phyloP scores from a whole-genome alignment of 2,329 filamentous ascomycete genomes.

The Aureobasidium sp. region DNA sequence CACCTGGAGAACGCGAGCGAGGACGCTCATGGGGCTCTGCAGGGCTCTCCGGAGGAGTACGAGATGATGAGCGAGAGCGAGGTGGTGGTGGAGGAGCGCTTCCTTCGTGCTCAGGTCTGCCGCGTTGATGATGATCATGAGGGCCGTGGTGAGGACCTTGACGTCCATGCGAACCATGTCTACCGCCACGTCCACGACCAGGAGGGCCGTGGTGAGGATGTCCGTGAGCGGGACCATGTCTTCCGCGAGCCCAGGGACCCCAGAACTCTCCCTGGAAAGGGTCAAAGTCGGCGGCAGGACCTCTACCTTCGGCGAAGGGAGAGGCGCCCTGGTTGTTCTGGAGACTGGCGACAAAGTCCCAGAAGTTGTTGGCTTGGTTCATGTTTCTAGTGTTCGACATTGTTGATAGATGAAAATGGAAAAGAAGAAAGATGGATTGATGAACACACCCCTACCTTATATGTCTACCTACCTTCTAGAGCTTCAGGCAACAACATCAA shows the following conservation, averaged over 20 bases:
- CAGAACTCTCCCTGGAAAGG: slow-evolving; percentile 23
- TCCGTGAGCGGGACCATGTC: not conserved
- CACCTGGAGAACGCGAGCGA: not conserved
- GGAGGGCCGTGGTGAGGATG: slow-evolving; percentile 8
- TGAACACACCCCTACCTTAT: slow-evolving; percentile 3
- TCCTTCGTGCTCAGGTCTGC: not conserved
- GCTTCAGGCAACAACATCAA: slow-evolving; percentile 11
- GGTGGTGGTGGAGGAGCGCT: slow-evolving; percentile 18
- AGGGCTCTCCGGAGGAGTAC: slow-evolving; percentile 23
- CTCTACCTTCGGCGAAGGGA: slow-evolving; percentile 19
- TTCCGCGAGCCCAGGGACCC: slow-evolving; percentile 25
- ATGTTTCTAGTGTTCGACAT: slow-evolving; percentile 19
- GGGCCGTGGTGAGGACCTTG: slow-evolving; percentile 1
- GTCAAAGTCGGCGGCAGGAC: slow-evolving; percentile 14
- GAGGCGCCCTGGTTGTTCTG: slow-evolving; percentile 22
- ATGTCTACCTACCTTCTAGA: slow-evolving; percentile 1
- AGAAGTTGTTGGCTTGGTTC: slow-evolving; percentile 45
- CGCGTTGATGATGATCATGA: too few relatives aligned
- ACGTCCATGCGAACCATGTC: not conserved
- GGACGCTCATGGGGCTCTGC: slow-evolving; percentile 18
- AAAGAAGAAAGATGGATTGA: not conserved
- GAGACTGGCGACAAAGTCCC: slow-evolving; percentile 48
- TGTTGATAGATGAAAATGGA: slow-evolving; percentile 7
- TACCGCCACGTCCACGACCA: slow-evolving; percentile 9
- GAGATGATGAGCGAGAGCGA: slow-evolving; percentile 15